Evolutionary conservation across 192 early-diverging fungal species (phyloP).

Genomic region (Cetraspora pellucida): DNA sequence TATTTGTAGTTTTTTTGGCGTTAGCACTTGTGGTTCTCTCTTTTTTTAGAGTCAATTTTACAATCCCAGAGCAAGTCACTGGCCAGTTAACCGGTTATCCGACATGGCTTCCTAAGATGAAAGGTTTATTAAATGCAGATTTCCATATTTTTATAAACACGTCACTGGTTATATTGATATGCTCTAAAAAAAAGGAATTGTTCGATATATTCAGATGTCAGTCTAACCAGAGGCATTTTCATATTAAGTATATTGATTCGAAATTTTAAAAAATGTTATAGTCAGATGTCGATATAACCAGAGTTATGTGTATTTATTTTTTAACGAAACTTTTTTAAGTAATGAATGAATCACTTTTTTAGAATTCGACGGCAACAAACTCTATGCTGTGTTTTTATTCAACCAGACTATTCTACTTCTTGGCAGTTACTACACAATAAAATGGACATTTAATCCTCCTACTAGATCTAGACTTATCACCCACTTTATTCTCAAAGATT

Average conservation of each 20-base stretch:
- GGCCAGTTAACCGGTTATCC: not conserved
- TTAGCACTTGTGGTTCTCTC: not conserved
- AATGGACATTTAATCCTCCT: not conserved
- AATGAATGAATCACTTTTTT: not conserved
- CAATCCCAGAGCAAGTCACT: not conserved
- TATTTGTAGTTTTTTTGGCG: not conserved
- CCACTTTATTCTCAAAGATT: not conserved
- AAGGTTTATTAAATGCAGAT: conserved; percentile 6
- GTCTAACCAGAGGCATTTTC: too few species aligned
- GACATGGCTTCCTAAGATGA: not conserved
- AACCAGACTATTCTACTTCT: not conserved
- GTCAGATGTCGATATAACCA: too few species aligned
- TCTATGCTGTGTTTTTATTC: not conserved
- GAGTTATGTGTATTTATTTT: not conserved
- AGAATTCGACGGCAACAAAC: not conserved
- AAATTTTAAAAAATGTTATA: too few species aligned
- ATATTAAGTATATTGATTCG: too few species aligned
- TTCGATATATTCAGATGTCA: too few species aligned
- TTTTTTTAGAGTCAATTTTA: not conserved
- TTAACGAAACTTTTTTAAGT: not conserved
- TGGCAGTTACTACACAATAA: not conserved
- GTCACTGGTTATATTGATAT: too few species aligned
- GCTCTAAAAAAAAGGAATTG: too few species aligned
- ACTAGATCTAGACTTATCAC: not conserved
- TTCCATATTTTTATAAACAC: not conserved